These are phyloP conservation scores for Hymenoscyphus scutula DNA, from an alignment of 2,329 filamentous ascomycete genomes.

Conservation along the genomic window DNA sequence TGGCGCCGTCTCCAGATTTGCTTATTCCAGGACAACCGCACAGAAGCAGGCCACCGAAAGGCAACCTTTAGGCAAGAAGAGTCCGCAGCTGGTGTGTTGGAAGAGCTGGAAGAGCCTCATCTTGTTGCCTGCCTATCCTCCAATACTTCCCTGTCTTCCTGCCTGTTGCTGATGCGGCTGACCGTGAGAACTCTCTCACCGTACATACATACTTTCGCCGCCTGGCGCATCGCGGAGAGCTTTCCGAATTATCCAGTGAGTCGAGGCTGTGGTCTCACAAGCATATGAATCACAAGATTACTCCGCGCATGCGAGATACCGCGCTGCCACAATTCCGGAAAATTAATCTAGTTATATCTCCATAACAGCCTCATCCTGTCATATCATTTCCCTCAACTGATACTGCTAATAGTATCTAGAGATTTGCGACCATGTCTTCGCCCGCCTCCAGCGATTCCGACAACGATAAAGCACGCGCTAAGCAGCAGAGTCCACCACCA, in stretches of 20 bases:
- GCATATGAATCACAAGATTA: slow-evolving; percentile 1
- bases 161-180: not conserved
- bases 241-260: not conserved
- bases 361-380: not conserved
- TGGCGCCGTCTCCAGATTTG: not conserved
- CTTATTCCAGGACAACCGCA: not conserved
- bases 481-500: slow-evolving; percentile 7
- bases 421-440: slow-evolving; percentile 21
- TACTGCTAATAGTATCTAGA: slow-evolving; percentile 1
- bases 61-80: not conserved
- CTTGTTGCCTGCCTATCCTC: not conserved
- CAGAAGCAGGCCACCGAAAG: not conserved
- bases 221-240: not conserved
- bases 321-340: not conserved
- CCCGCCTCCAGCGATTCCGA: slow-evolving; percentile 26
- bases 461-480: slow-evolving; percentile 10
- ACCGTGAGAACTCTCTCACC: not conserved
- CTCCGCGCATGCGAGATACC: not conserved
- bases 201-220: not conserved
- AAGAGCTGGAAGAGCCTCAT: slow-evolving; percentile 2
- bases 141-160: not conserved
- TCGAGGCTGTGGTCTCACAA: not conserved
- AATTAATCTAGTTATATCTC: not conserved
- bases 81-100: not conserved
- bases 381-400: slow-evolving; percentile 1